Base-by-base conservation (phyloP, 1,284 basidiomycete genomes). In the Takashimella tepidaria region DNA sequence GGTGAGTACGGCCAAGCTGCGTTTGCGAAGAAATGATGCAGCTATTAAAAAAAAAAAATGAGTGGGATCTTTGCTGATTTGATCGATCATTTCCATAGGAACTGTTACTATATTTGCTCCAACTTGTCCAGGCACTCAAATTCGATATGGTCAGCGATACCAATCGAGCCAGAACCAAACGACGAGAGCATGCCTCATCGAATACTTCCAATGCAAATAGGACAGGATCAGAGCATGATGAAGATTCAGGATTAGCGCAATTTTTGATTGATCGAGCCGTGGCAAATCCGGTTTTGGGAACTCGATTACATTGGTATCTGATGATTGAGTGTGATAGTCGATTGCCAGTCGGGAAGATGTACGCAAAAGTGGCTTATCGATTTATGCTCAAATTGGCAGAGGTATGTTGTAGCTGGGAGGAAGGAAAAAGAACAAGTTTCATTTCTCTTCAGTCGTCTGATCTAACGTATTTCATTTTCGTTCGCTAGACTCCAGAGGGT, bases 101-200 rank as follows among this genome's bases (percentile, higher is more conserved):
- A 71, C 81, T 99, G 3, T 79, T 91, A 49, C 73, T 98, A 1
- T 99, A 99, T 72, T 80, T 99, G 1, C 77, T 98, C 4, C 96
- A 99, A 75, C 83, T 99, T 2, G 95, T 98, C 0, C 96, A 99
- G 76, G 92, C 95, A 0, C 83, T 99, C 63, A 97, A 96, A 70
- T 97, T 97, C 59, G 92, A 97, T 68, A 8, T 37, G 16, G 31
- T 8, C 21, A 37, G 31, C 31, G 31, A 37, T 8, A 8, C 31
- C 31, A 37, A 8, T 8, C 31, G 31, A 8, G 16, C 31, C 31
- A 8, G 31, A 37, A 16, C 31, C 10, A 37, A 37, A 37, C 31
- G 31, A 16, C 54, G 49, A 25, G 55, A 55, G n/a, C 58, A 41
- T 20, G 50, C 43, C 20, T 50, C 49, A 23, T 51, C 57, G 16